Conservation (phyloP, 768 basidiomycete species). For the Amanita muscaria region DNA sequence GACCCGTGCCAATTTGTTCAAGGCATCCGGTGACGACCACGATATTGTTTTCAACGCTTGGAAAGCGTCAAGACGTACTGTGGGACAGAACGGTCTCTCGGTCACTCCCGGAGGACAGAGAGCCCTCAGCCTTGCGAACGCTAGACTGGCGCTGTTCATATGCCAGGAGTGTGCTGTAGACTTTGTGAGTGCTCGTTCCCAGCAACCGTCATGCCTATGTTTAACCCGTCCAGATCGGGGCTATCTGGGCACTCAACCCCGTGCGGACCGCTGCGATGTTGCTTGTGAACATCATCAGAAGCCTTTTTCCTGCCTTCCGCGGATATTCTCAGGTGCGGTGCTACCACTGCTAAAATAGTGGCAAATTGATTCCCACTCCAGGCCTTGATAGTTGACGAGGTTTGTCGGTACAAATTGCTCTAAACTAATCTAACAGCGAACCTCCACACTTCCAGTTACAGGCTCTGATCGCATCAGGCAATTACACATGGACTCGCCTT, state of each 20-base stretch:
- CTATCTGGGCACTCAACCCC: slow-evolving; percentile 50
- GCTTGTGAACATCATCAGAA: slow-evolving; percentile 59
- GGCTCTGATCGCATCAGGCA: slow-evolving; percentile 55
- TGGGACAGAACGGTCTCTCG: slow-evolving; percentile 33
- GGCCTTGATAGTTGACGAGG: slow-evolving; percentile 81
- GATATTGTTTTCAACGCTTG: slow-evolving; percentile 41
- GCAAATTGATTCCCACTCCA: slow-evolving; percentile 20
- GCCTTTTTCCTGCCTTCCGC: slow-evolving; percentile 72
- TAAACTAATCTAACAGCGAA: neutral
- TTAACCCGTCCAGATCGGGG: slow-evolving; percentile 25
- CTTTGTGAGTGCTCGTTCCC: slow-evolving; percentile 30
- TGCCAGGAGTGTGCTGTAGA: slow-evolving; percentile 44
- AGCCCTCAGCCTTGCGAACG: slow-evolving; percentile 46
- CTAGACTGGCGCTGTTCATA: slow-evolving; percentile 48
- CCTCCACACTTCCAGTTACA: slow-evolving; percentile 44
- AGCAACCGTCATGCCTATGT: slow-evolving; percentile 4
- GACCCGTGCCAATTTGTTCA: slow-evolving; percentile 15
- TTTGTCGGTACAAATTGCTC: slow-evolving; percentile 23
- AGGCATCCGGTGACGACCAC: slow-evolving; percentile 10
- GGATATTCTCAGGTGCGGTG: slow-evolving; percentile 66
- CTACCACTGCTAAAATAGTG: slow-evolving; percentile 11
- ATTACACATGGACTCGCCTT: slow-evolving; percentile 63
- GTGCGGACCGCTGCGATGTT: slow-evolving; percentile 65
- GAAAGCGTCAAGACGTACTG: slow-evolving; percentile 47
- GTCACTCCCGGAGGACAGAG: slow-evolving; percentile 66